Percentiles rank a stretch among this genome's conserved stretches.
Evolutionary conservation across 306 rosid genomes (phyloP).

Genomic region (Echinosophora koreensis): DNA sequence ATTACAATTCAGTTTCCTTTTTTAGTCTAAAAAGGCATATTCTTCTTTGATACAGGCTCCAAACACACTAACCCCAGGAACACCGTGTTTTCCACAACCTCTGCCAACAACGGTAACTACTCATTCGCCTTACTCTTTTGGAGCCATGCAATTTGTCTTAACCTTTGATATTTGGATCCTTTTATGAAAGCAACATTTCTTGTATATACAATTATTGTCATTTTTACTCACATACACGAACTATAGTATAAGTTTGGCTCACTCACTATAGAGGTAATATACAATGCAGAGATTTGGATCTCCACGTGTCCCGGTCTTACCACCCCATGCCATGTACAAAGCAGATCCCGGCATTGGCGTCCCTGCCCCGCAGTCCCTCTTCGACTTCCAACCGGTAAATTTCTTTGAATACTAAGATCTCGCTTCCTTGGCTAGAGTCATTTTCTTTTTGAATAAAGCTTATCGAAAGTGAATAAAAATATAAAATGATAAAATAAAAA

Average conservation of each 20-base stretch:
- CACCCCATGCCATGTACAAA: slow-evolving; percentile 71
- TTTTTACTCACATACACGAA: slow-evolving; percentile 5
- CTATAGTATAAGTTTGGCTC: neutral
- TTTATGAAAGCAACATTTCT: neutral
- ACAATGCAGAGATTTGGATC: slow-evolving; percentile 65
- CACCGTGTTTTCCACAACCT: slow-evolving; percentile 69
- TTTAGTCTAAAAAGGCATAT: neutral
- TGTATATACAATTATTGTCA: neutral
- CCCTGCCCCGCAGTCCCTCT: slow-evolving; percentile 46
- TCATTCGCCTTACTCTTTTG: slow-evolving; percentile 50
- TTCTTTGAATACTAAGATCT: neutral
- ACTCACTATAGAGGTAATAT: slow-evolving; percentile 13
- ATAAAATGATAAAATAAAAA: too few relatives aligned
- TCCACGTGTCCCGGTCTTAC: slow-evolving; percentile 66
- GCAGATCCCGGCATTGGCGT: slow-evolving; percentile 55
- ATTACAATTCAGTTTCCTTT: neutral
- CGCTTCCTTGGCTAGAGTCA: neutral
- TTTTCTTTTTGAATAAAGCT: too few relatives aligned
- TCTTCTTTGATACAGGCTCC: slow-evolving; percentile 58
- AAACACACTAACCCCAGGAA: slow-evolving; percentile 60
- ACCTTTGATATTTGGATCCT: slow-evolving; percentile 42
- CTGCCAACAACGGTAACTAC: slow-evolving; percentile 61
- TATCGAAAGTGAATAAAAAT: too few relatives aligned
- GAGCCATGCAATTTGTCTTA: slow-evolving; percentile 52
- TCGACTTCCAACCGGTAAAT: slow-evolving; percentile 81